Base-by-base conservation (phyloP, 2,329 filamentous ascomycete species). In the Claviceps humidiphila region DNA sequence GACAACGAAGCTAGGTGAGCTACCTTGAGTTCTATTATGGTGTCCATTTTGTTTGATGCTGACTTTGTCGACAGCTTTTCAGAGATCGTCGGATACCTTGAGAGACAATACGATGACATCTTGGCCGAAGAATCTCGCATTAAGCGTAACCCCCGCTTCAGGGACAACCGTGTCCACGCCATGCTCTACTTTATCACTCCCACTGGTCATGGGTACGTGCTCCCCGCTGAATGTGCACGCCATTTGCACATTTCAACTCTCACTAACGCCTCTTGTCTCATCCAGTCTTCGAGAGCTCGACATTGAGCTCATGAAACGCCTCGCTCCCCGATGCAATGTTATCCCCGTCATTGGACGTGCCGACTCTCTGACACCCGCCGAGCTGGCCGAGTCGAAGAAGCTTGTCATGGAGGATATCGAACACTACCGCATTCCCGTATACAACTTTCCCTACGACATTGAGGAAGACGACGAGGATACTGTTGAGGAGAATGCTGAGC, bases 331-430 rank as follows among this genome's bases (percentile, higher is more conserved):
- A 68, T 91, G 95, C 73, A 98, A 98, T 70, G 93, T 98, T 61
- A 98, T 98, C 60, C 93, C 93, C 58, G 93, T 98, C 63, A 96
- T 98, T 68, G 93, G 93, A 66, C 95, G 96, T 71, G 93, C 93
- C 67, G 93, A 98, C 70, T 95, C 93, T 22, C 84, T 98, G 57
- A 98, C 93, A 53, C 93, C 93, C 41, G 85, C 88, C 60, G 93
- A 98, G 75, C 80, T 98, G 58, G 93, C 93, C 60, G 93, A 98
- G 74, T 97, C 91, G 61, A 98, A 98, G 83, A 98, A 97, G 80
- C 81, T 98, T 56, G 90, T 98, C 66, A 98, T 98, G 93, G 93
- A 98, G 77, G 93, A 98, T 68, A 98, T 98, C 62, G 93, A 98
- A 74, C 93, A 98, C 74, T 98, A 98, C 77, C 87, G 93, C 67